Base-by-base conservation (phyloP, 108 stramenopile species). In the Nannochloropsis salina region DNA sequence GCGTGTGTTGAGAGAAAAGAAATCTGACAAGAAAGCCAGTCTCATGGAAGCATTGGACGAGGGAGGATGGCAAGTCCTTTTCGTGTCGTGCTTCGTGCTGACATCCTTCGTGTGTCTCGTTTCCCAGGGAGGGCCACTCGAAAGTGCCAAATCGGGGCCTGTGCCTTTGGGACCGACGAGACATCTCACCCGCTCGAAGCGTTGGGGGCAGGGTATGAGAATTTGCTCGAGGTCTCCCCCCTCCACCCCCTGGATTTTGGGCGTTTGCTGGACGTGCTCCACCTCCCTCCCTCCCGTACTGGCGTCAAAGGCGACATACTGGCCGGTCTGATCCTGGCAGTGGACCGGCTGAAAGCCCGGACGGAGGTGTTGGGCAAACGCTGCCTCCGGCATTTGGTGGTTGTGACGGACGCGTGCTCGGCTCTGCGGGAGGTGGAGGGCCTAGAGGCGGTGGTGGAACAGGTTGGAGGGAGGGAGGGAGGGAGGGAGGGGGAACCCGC, bases 311-410 rank as follows among this genome's bases (percentile, higher is more conserved):
- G 61, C 4, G 61, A 74, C n/a, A 15, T 74, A 6, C 61, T 74
- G 15, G 15, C 61, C 61, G 61, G 61, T 3, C 61, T 74, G 20
- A 74, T 74, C 61, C 61, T 74, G 61, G 61, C 61, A 6, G 61
- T 74, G 61, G 61, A 74, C 6, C 61, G 61, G 4, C n/a, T 74
- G 61, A 74, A 8, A n/a, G 15, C n/a, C 6, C 15, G 61, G 61
- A 74, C 61, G 61, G 61, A n/a, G 61, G n/a, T 74, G 61, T n/a
- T 74, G 61, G 61, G 61, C 61, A 74, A 74, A n/a, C 15, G n/a
- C 20, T 74, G 61, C n/a, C 20, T n/a, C 20, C 61, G 61, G 61
- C 61, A 74, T 74, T n/a, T 74, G 61, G 61, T 74, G 61, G 61
- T 74, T 15, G 61, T 74, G 61, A 74, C 61, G 1, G 61, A 74